Conservation (phyloP, 2,329 filamentous ascomycete genomes). For the Penicillium digitatum region DNA sequence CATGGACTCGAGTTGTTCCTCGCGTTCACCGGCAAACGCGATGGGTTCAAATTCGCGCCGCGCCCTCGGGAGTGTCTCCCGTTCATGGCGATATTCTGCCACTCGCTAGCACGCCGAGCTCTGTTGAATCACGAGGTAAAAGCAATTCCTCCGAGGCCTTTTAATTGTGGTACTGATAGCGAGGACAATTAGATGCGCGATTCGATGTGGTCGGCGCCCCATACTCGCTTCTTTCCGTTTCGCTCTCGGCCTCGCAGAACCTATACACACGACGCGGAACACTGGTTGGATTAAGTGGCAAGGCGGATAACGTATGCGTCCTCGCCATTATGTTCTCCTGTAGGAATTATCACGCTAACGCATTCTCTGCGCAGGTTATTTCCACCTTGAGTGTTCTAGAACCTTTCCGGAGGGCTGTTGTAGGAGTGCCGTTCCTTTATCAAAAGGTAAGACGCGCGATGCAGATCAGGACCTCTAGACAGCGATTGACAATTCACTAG, state of each 20-base stretch:
- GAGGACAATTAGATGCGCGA: conserved; percentile 65
- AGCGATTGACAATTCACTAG: conserved; percentile 37
- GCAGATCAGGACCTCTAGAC: not conserved
- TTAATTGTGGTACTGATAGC: conserved; percentile 12
- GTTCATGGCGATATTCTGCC: conserved; percentile 39
- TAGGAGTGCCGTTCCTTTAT: conserved; percentile 93
- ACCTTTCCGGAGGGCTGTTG: conserved; percentile 71
- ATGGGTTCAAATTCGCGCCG: conserved; percentile 45
- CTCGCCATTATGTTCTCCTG: not conserved
- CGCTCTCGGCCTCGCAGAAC: conserved; percentile 85
- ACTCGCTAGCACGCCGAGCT: conserved; percentile 36
- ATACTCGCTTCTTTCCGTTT: conserved; percentile 90
- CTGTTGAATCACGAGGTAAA: conserved; percentile 42
- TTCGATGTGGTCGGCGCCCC: conserved; percentile 92
- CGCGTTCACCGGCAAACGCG: conserved; percentile 31
- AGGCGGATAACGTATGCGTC: conserved; percentile 73
- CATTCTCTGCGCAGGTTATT: conserved; percentile 58
- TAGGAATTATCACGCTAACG: not conserved
- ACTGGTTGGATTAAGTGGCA: conserved; percentile 82
- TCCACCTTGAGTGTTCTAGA: conserved; percentile 85
- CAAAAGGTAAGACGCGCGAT: conserved; percentile 53
- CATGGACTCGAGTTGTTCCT: conserved; percentile 33
- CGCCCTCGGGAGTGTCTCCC: conserved; percentile 38
- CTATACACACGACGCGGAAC: conserved; percentile 91
- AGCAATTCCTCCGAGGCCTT: not conserved